Evolutionary conservation across 1,139 yeast genomes (phyloP).

Genomic region (Blastobotrys apis): DNA sequence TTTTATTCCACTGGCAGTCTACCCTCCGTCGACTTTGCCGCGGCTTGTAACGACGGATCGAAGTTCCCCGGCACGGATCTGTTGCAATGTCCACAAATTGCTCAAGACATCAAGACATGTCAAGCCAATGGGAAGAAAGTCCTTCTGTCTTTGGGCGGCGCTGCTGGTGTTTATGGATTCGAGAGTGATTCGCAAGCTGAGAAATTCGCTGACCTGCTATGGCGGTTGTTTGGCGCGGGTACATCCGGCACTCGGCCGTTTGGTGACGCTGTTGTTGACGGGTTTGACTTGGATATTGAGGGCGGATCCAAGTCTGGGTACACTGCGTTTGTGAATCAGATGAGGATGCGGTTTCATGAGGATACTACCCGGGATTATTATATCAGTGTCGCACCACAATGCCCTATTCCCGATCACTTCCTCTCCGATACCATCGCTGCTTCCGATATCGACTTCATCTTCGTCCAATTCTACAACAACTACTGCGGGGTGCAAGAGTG

Average conservation of each 20-base stretch:
- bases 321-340: conserved; percentile 47
- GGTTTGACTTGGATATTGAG: conserved; percentile 69
- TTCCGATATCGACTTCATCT: conserved; percentile 74
- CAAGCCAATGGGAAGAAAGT: conserved; percentile 69
- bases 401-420: conserved; percentile 84
- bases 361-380: conserved; percentile 27
- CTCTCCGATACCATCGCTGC: conserved; percentile 61
- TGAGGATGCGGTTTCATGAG: conserved; percentile 66
- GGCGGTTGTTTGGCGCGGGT: conserved; percentile 87
- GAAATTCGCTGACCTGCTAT: conserved; percentile 65
- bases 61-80: conserved; percentile 33
- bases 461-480: conserved; percentile 90
- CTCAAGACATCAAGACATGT: conserved; percentile 68
- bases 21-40: conserved; percentile 62
- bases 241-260: conserved; percentile 65
- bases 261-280: conserved; percentile 58
- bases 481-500: conserved; percentile 51
- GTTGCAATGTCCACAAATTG: conserved; percentile 36
- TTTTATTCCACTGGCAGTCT: conserved; percentile 41
- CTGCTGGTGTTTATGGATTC: conserved; percentile 62
- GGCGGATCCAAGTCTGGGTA: conserved; percentile 49
- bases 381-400: conserved; percentile 96
- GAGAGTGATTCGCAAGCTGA: conserved; percentile 54
- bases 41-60: conserved; percentile 40
- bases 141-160: conserved; percentile 77